Conservation (phyloP, 2,329 filamentous ascomycete genomes). For the Metarhizium brunneum region DNA sequence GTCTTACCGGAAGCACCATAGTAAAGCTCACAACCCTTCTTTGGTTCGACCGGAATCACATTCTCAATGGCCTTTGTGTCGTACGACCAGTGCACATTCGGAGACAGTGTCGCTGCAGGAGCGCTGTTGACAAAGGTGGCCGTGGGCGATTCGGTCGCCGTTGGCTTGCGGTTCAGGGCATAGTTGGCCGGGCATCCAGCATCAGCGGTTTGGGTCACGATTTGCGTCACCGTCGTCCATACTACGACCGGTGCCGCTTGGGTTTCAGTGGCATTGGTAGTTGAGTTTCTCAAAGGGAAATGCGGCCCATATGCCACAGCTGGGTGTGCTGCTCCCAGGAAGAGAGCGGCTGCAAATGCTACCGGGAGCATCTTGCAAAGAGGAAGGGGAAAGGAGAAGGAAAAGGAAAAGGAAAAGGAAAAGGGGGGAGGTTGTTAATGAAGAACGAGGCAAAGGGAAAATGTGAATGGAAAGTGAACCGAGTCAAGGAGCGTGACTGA, state of each 20-base stretch:
- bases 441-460: neutral
- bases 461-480: neutral
- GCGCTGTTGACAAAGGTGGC: constrained; percentile 2
- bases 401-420: neutral
- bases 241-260: neutral
- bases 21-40: constrained; percentile 14
- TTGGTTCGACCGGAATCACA: constrained; percentile 14
- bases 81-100: constrained; percentile 15
- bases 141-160: neutral
- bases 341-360: constrained; percentile 1
- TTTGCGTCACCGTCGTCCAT: neutral
- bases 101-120: constrained; percentile 2
- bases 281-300: neutral
- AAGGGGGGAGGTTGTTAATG: neutral
- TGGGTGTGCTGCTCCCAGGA: constrained; percentile 2
- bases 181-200: neutral
- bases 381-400: neutral
- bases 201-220: neutral
- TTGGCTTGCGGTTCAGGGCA: neutral
- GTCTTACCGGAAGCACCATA: constrained; percentile 13
- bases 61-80: constrained; percentile 14
- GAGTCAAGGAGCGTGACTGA: neutral
- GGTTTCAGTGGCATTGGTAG: neutral
- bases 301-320: neutral
- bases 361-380: neutral